Base-by-base conservation (phyloP, 179 eudicot species). In the Amaranthus tricolor region DNA sequence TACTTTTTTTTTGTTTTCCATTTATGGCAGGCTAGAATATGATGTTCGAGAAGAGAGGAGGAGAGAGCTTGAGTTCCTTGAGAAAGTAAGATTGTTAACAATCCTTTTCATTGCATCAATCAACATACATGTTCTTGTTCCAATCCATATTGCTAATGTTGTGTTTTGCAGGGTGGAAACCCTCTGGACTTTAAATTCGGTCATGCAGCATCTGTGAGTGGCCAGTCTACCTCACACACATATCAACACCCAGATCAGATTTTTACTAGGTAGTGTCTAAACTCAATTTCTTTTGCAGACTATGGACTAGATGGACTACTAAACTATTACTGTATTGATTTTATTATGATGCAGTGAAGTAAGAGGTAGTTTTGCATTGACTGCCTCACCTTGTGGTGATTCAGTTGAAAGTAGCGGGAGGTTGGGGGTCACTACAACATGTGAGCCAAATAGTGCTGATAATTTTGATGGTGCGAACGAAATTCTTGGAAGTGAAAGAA, bases 381-480 rank as follows among this genome's bases (percentile, higher is more conserved):
- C 97, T 80, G 89, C 94, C 74, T 96, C 99, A 52, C 90, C 97
- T 79, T 92, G 68, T 79, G 97, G 98, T 77, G 99, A 96, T 86
- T 94, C 99, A 70, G 93, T 94, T 56, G 98, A 91, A 77, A 96
- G 99, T 80, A 90, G 92, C 89, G 97, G 97, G 67, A 82, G 96
- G 81, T 86, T 80, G 66, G 94, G 87, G 74, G 83, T 80, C 70
- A 78, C 83, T 79, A 73, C 82, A 43, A 78, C 74, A 7, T 76
- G 88, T 85, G 99, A 96, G 75, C 97, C 94, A 15, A 90, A 91
- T 70, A 89, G 89, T 89, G 99, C 98, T 80, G 99, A 96, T 89
- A 96, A 94, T 85, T 90, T 96, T 83, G 95, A 89, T 79, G 96
- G 89, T 74, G 96, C 88, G 61, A 86, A 81, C 83, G 90, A 87